Base-by-base conservation (phyloP, 306 rosid species). In the Sindora glabra region DNA sequence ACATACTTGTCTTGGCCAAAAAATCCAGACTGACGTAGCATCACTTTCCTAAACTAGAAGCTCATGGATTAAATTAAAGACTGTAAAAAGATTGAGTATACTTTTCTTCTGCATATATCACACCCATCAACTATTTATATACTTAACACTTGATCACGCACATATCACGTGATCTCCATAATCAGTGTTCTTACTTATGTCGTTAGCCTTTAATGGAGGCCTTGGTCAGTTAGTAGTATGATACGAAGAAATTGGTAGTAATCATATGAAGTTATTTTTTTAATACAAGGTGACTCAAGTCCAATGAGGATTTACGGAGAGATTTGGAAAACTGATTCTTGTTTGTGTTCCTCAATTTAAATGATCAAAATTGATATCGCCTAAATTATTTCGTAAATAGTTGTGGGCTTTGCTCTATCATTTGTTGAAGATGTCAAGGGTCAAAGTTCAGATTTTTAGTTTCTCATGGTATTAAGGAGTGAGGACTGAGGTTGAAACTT, bases 1-100 rank as follows among this genome's bases (percentile, higher is more conserved):
- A 65, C 55, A 33, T 65, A 56, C 21, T 71, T 71, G 81, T 76
- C 77, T 48, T 76, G 2, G 70, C n/a, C 60, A 70, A 76, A 76
- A 16, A 76, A 59, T 70, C 81, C 77, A 39, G 23, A 15, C 41
- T 65, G 5, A 16, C 30, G 10, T 63, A 56, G 58, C 40, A 26
- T 48, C 10, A 59, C 44, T 50, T 64, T 68, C 72, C 65, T 37
- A 38, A 68, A 22, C 6, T 25, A 24, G 29, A 47, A 47, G 30
- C 14, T 47, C 11, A n/a, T 47, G 26, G 19, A 11, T 45, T 13
- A 29, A 29, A n/a, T 2, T 45, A 5, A 10, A 2, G 51, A 9
- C 10, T 8, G 34, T 29, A 8, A 18, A 46, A n/a, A 46, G 21
- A 19, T 46, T 19, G 14, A 14, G 26, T 8, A 46, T 5, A 18